Evolutionary conservation across 345 rosid genomes (phyloP).

Genomic region (Chamaenerion angustifolium): DNA sequence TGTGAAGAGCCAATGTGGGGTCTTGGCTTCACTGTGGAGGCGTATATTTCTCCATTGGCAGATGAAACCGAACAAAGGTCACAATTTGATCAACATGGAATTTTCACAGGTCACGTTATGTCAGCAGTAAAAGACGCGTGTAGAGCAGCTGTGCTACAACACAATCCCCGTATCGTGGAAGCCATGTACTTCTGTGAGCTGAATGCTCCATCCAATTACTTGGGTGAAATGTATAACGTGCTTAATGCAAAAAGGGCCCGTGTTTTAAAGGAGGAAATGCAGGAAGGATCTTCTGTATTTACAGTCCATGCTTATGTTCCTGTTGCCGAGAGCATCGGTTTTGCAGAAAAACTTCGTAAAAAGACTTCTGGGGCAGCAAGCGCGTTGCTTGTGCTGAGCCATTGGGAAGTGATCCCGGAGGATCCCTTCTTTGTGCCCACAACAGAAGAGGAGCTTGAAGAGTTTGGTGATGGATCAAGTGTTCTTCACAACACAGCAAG

Average conservation of each 20-base stretch:
- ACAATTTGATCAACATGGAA: too few species aligned
- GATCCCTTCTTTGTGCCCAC: constrained; percentile 87
- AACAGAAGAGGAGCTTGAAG: constrained; percentile 80
- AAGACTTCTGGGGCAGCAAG: constrained; percentile 84
- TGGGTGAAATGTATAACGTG: constrained; percentile 76
- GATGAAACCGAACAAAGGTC: constrained; percentile 35
- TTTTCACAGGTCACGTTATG: constrained; percentile 79
- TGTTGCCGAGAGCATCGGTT: constrained; percentile 79
- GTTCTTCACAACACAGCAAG: constrained; percentile 73
- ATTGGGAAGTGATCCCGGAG: constrained; percentile 75
- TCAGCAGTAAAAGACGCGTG: constrained; percentile 75
- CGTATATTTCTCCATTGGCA: constrained; percentile 26
- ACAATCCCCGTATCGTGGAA: constrained; percentile 68
- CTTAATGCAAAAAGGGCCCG: constrained; percentile 64
- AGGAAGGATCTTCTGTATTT: constrained; percentile 71
- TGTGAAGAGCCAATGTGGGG: constrained; percentile 97
- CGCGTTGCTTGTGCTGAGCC: constrained; percentile 78
- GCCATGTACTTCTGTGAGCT: constrained; percentile 90
- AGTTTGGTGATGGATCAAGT: constrained; percentile 83
- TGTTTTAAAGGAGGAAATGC: constrained; percentile 90
- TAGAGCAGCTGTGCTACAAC: constrained; percentile 61
- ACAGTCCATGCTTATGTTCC: constrained; percentile 75
- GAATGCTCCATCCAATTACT: constrained; percentile 55
- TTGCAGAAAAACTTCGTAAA: constrained; percentile 72
- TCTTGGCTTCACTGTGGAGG: constrained; percentile 58